These are phyloP conservation scores for Globisporangium ultimum DNA, from an alignment of 352 stramenopile genomes.

Conservation along the genomic window DNA sequence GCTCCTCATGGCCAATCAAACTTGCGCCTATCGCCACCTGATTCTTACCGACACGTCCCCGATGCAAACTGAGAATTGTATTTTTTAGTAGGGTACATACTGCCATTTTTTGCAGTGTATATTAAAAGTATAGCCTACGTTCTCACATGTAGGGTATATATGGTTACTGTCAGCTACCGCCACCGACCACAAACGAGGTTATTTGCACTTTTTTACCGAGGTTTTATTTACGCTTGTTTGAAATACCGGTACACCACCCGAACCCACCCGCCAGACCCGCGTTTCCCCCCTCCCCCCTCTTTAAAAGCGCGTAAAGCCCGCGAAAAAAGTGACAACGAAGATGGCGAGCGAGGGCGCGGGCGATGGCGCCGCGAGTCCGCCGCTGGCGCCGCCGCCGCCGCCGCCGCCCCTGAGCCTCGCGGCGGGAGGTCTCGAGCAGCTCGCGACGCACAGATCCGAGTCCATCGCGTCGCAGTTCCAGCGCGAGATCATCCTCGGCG, in stretches of 20 bases:
- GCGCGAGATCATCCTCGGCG: slow-evolving; percentile 61
- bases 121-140: too few relatives aligned
- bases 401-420: slow-evolving; percentile 7
- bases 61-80: background rate
- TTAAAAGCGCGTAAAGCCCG: too few relatives aligned
- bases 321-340: background rate
- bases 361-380: slow-evolving; percentile 7
- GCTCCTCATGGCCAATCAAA: slow-evolving; percentile 12
- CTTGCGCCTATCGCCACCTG: background rate
- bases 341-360: background rate
- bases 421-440: slow-evolving; percentile 17
- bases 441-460: slow-evolving; percentile 29
- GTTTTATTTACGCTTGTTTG: too few relatives aligned
- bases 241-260: too few relatives aligned
- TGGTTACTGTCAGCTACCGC: too few relatives aligned
- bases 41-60: slow-evolving; percentile 13
- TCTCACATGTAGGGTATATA: too few relatives aligned
- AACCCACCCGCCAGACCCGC: too few relatives aligned
- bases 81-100: too few relatives aligned
- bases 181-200: too few relatives aligned
- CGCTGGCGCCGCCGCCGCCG: background rate
- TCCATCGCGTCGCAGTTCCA: slow-evolving; percentile 59
- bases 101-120: too few relatives aligned
- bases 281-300: too few relatives aligned
- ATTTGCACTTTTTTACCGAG: too few relatives aligned